Percentiles rank a stretch among this genome's conserved stretches.
These are phyloP conservation scores for Pseudogymnoascus sp. DNA, from an alignment of 2,329 filamentous ascomycete species.

Conservation along the genomic window DNA sequence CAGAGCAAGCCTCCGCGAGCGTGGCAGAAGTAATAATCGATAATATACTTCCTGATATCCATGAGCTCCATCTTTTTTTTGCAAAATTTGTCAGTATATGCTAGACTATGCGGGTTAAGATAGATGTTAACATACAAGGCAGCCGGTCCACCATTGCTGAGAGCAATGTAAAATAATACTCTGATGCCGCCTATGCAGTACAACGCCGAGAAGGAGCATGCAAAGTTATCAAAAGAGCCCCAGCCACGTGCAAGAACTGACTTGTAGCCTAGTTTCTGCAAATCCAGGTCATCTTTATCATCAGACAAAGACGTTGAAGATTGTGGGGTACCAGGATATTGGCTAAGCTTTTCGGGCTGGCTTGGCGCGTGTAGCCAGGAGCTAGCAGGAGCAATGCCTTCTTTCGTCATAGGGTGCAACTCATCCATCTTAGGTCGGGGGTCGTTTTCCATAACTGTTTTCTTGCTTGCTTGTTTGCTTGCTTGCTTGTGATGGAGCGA, in stretches of 20 bases:
- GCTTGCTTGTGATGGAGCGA: background rate
- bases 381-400: background rate
- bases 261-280: slow-evolving; percentile 26
- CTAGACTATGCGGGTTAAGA: background rate
- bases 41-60: slow-evolving; percentile 14
- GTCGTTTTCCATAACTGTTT: background rate
- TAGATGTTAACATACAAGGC: slow-evolving; percentile 5
- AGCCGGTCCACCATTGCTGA: slow-evolving; percentile 25
- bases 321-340: background rate
- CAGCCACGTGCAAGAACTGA: slow-evolving; percentile 26
- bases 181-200: slow-evolving; percentile 28
- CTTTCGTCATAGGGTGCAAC: background rate
- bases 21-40: slow-evolving; percentile 28
- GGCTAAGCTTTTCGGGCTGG: background rate
- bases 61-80: slow-evolving; percentile 15
- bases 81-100: background rate
- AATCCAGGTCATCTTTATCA: slow-evolving; percentile 27
- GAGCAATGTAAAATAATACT: slow-evolving; percentile 28
- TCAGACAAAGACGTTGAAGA: background rate
- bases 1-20: slow-evolving; percentile 30
- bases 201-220: slow-evolving; percentile 27
- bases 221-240: slow-evolving; percentile 27
- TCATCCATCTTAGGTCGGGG: background rate
- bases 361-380: background rate
- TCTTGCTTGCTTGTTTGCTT: background rate